These are phyloP conservation scores for Rossbeevera mucosa DNA, from an alignment of 768 basidiomycete species.

Conservation along the genomic window DNA sequence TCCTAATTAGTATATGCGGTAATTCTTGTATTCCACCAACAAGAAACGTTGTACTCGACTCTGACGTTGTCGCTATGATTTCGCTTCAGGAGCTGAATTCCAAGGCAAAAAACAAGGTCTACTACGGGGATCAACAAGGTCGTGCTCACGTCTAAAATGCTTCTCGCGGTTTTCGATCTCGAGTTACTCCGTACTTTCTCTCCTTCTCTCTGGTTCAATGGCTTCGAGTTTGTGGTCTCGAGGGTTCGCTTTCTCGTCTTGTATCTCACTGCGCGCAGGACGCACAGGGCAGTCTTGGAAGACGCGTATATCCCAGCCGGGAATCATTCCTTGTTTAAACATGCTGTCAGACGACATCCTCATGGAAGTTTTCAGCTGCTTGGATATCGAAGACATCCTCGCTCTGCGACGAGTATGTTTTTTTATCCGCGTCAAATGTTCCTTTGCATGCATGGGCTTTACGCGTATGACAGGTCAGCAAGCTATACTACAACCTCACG, in stretches of 20 bases:
- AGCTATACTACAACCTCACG: conserved; percentile 55
- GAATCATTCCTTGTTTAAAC: conserved; percentile 27
- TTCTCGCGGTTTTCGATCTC: neutral
- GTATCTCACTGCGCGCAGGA: conserved; percentile 8
- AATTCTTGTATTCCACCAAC: conserved; percentile 25
- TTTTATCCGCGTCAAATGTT: neutral
- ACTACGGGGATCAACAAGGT: conserved; percentile 14
- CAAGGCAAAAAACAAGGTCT: conserved; percentile 24
- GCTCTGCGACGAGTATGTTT: conserved; percentile 33
- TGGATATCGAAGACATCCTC: conserved; percentile 37
- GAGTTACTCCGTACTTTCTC: conserved; percentile 2
- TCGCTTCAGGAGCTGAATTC: conserved; percentile 10
- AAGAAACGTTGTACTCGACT: conserved; percentile 19
- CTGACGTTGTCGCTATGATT: conserved; percentile 21
- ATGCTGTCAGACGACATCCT: conserved; percentile 37
- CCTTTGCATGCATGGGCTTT: neutral
- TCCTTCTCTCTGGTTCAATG: conserved; percentile 15
- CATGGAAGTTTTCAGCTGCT: conserved; percentile 33
- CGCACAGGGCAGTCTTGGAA: conserved; percentile 23
- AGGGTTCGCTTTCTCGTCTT: conserved; percentile 18
- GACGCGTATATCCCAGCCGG: conserved; percentile 17
- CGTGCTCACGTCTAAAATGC: conserved; percentile 20
- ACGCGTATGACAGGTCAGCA: conserved; percentile 44
- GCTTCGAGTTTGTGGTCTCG: conserved; percentile 22
- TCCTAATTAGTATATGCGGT: no score